These are phyloP conservation scores for Colletotrichum spinosum DNA, from an alignment of 2,329 filamentous ascomycete species.

Conservation along the genomic window DNA sequence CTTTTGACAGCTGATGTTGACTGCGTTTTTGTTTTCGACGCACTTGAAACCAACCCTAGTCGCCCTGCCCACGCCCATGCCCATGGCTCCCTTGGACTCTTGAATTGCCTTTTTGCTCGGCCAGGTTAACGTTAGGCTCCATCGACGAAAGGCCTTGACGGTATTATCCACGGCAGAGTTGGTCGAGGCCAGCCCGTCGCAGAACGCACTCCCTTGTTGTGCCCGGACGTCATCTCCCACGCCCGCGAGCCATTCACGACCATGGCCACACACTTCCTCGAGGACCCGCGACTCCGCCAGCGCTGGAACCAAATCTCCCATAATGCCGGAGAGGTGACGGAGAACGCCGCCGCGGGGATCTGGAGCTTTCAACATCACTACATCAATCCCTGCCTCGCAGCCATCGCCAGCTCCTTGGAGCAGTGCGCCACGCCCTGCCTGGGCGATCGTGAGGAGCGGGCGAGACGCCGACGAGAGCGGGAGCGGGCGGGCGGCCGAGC, in stretches of 20 bases:
- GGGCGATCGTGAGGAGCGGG: conserved; percentile 79
- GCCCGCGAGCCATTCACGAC: conserved; percentile 40
- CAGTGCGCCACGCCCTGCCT: conserved; percentile 79
- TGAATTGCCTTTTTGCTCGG: conserved; percentile 7
- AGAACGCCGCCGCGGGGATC: conserved; percentile 89
- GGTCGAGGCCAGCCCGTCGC: conserved; percentile 29
- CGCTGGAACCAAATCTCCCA: conserved; percentile 93
- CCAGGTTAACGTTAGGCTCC: background rate
- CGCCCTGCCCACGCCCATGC: conserved; percentile 16
- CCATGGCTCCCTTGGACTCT: conserved; percentile 26
- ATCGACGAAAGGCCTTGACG: conserved; percentile 24
- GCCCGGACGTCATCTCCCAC: conserved; percentile 39
- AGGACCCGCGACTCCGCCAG: conserved; percentile 90
- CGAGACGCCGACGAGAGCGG: conserved; percentile 75
- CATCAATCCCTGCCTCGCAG: conserved; percentile 81
- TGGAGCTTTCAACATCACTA: conserved; percentile 91
- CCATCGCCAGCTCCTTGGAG: conserved; percentile 74
- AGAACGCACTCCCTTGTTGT: conserved; percentile 9
- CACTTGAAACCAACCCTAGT: conserved; percentile 36
- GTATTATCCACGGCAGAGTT: conserved; percentile 3
- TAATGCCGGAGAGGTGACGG: conserved; percentile 90
- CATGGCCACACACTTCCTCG: conserved; percentile 67
- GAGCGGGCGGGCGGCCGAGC: conserved; percentile 70
- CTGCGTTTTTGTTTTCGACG: conserved; percentile 33
- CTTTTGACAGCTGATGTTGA: conserved; percentile 31